Percentiles rank a stretch among this genome's conserved stretches.
These are phyloP conservation scores for Cornus controversa DNA, from an alignment of 148 eudicot species.

Conservation along the genomic window DNA sequence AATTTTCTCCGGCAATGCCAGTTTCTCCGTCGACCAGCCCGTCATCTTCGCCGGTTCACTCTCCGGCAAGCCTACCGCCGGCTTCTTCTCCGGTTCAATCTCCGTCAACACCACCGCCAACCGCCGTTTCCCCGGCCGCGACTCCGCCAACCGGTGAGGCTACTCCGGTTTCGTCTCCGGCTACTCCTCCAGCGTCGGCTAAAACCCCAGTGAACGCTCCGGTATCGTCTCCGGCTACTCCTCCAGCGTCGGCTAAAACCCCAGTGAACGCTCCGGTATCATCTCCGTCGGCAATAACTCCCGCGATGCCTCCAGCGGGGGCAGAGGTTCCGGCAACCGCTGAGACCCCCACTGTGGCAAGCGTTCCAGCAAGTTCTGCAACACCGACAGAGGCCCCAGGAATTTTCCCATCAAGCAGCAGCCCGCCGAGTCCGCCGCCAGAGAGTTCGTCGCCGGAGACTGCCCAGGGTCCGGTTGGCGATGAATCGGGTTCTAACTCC, in stretches of 20 bases:
- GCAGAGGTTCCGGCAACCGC: constrained; percentile 25
- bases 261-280: constrained; percentile 7
- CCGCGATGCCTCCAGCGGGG: constrained; percentile 11
- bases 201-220: constrained; percentile 12
- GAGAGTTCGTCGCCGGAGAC: background rate
- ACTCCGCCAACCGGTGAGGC: background rate
- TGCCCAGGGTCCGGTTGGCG: no score
- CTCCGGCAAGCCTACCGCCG: background rate
- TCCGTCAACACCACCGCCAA: background rate
- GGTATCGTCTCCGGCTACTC: background rate
- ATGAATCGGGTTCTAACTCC: no score
- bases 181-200: constrained; percentile 1
- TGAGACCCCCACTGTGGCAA: background rate
- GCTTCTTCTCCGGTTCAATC: constrained; percentile 9
- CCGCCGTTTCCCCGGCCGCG: background rate
- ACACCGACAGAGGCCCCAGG: constrained; percentile 22
- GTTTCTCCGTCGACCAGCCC: constrained; percentile 26
- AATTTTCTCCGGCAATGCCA: constrained; percentile 8
- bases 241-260: constrained; percentile 8
- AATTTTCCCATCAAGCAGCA: constrained; percentile 24
- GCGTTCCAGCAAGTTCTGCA: constrained; percentile 21
- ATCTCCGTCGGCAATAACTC: background rate
- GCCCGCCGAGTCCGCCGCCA: constrained; percentile 22
- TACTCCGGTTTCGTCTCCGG: background rate
- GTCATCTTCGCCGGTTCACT: constrained; percentile 13